Base-by-base conservation (phyloP, 371 early-diverging fungal species). In the Rozella allomycis region DNA sequence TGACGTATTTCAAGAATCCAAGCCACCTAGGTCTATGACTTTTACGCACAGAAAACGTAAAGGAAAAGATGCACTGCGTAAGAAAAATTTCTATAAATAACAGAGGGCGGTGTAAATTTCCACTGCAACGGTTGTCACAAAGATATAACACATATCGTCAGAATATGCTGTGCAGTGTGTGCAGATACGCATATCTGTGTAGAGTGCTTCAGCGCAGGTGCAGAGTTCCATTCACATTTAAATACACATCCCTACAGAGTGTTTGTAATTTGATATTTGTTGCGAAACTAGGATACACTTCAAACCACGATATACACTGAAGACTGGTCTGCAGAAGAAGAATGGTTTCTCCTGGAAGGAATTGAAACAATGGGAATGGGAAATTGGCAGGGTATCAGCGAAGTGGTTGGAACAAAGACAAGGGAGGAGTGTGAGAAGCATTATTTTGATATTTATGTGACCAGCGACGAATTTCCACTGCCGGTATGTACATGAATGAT, bases 301-400 rank as follows among this genome's bases (percentile, higher is more conserved):
- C 73, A 69, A 25, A 88, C 79, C 40, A 78, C 85, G 9, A 68
- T 88, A 12, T 80, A 78, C 39, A 70, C 73, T 14, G 55, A 58
- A 14, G 70, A 75, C 30, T 98, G 97, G 98, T 78, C 76, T 26
- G 87, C 93, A 4, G 82, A 96, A 36, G 98, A 98, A 46, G 97
- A 98, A 55, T 55, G 91, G 20, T 40, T 88, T 31, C 58, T 98
- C 41, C 72, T 94, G 21, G 90, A 94, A 42, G 87, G 79, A 3
- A 60, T 86, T 19, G 75, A 80, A 45, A 69, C 71, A 47, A 80
- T 69, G 53, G 98, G 97, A 13, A 65, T 96, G 35, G 97, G 97
- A 26, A 97, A 93, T 58, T 97, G 93, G 91, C 75, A 74, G 42
- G 86, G 81, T 25, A 77, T 91, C 26, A 72, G 90, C 0, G 81